Base-by-base conservation (phyloP, 2,329 filamentous ascomycete species). In the Cladobotryum mycophilum region DNA sequence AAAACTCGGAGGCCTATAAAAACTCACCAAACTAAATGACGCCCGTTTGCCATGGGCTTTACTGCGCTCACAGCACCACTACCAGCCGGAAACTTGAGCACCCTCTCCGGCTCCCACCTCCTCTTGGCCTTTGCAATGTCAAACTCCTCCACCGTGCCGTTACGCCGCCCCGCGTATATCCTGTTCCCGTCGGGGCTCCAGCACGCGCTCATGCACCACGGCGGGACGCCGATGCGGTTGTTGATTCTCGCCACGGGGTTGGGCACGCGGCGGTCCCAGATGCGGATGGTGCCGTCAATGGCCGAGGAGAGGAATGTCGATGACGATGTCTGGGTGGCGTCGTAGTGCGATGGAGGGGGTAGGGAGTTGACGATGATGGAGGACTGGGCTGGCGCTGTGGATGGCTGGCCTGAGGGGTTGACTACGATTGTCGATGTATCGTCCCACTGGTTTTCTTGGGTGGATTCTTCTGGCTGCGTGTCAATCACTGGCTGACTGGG, bases 191-290 rank as follows among this genome's bases (percentile, higher is more conserved):
- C 88, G 0, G 90, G 90, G 49, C 87, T 92, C 93, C 93, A 99
- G 71, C 90, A 96, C 1, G 90, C 89, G 58, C 89, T 91, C 84
- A 96, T 96, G 68, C 92, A 97, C 92, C 92, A 99, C 0, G 92
- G 93, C 1, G 93, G 92, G 1, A 89, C 88, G 15, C 84, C 83
- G 11, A 82, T 80, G 11, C 84, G 76, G 15, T 87, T 88, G 1
- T 78, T 76, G 51, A 97, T 92, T 25, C 85, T 82, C 3, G 93
- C 90, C 2, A 96, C 77, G 0, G 92, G 86, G 35, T 85, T 79
- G 1, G 80, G 80, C 55, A 87, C 81, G 17, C 93, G 83, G 3
- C 85, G 76, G 62, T 99, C 95, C 92, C 93, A 99, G 57, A 99
- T 83, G n/a, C 90, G 85, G 41, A 99, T 76, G 1, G 84, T 85